phyloP scores from a whole-genome alignment of 495 filamentous ascomycete species.

The Talaromyces nanjingensis region DNA sequence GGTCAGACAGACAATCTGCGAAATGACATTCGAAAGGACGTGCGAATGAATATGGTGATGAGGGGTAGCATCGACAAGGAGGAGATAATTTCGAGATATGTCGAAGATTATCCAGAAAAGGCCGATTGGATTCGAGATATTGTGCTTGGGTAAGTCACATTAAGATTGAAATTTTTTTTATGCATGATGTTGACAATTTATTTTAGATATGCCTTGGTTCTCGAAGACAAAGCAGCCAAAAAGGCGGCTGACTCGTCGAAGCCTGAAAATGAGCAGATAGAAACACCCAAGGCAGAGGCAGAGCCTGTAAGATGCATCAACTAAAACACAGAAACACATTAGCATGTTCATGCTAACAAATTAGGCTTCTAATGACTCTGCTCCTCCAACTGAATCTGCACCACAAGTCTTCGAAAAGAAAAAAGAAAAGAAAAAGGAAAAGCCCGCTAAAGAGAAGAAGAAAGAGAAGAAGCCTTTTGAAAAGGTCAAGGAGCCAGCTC shows the following conservation, averaged over 20 bases:
- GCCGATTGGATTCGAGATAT: not conserved
- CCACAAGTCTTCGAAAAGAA: not conserved
- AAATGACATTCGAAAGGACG: conserved; percentile 8
- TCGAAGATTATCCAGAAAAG: not conserved
- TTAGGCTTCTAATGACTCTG: not conserved
- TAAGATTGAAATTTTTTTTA: not conserved
- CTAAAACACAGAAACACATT: not conserved
- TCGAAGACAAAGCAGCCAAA: conserved; percentile 3
- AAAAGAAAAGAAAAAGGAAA: not conserved
- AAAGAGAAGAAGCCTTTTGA: not conserved
- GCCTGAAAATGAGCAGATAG: not conserved
- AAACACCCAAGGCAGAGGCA: not conserved
- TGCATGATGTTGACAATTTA: not conserved
- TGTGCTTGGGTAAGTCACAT: conserved; percentile 1
- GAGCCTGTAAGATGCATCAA: not conserved
- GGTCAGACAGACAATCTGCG: not conserved
- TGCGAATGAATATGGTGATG: not conserved
- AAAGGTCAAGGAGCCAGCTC: not conserved
- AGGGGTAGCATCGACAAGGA: not conserved
- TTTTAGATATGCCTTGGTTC: not conserved
- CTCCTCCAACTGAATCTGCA: not conserved
- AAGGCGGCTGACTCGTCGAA: not conserved
- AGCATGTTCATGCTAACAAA: not conserved
- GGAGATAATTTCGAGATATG: not conserved
- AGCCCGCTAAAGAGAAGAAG: not conserved